A percentile compares a stretch with the other conserved stretches of the same genome.
These are phyloP conservation scores for Tylopilus vinaceipallidus DNA, from an alignment of 768 basidiomycete genomes.

Conservation along the genomic window DNA sequence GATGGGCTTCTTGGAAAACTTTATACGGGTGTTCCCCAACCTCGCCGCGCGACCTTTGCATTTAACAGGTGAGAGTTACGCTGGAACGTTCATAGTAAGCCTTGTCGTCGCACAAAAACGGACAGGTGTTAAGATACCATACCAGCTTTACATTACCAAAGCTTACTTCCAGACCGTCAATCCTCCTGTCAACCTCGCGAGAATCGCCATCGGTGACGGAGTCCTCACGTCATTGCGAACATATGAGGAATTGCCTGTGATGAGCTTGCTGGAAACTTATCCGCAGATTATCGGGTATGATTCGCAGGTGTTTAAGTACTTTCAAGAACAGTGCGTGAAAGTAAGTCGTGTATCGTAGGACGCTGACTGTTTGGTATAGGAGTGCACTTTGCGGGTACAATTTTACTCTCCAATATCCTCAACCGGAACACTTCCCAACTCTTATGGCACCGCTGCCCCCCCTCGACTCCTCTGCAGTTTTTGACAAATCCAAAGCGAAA, in stretches of 20 bases:
- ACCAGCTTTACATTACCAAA: conserved; percentile 75
- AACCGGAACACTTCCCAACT: conserved; percentile 48
- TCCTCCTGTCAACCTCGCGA: conserved; percentile 64
- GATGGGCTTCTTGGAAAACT: conserved; percentile 69
- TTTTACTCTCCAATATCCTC: conserved; percentile 67
- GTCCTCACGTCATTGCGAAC: conserved; percentile 47
- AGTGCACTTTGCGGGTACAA: conserved; percentile 63
- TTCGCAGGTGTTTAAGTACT: conserved; percentile 62
- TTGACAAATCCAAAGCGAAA: neutral
- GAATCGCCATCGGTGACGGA: conserved; percentile 70
- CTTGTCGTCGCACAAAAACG: conserved; percentile 30
- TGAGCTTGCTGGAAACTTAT: conserved; percentile 65
- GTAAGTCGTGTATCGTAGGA: neutral
- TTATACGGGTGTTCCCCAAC: conserved; percentile 71
- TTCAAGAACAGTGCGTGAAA: conserved; percentile 57
- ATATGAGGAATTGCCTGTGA: conserved; percentile 53
- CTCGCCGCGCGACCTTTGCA: conserved; percentile 63
- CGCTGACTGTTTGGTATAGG: conserved; percentile 33
- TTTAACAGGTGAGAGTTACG: conserved; percentile 74
- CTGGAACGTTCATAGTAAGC: conserved; percentile 64
- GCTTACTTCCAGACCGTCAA: conserved; percentile 57
- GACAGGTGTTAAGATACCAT: neutral
- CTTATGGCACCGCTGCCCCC: neutral
- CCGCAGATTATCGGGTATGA: conserved; percentile 76
- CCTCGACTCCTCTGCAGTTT: neutral